These are phyloP conservation scores for Shiraia sp. DNA, from an alignment of 2,329 filamentous ascomycete species.

Conservation along the genomic window DNA sequence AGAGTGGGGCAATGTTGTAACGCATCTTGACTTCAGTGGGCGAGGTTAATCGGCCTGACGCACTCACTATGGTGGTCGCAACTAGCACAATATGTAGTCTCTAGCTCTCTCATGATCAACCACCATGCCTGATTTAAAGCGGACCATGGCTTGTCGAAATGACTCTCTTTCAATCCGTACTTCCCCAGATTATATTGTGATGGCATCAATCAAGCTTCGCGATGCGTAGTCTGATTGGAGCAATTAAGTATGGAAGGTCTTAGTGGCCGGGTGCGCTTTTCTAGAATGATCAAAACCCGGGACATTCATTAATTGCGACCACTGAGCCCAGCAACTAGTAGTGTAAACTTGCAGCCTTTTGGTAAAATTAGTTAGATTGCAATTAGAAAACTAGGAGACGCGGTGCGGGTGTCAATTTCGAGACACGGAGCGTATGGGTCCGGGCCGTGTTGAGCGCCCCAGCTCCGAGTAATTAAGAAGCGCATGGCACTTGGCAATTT, in stretches of 20 bases:
- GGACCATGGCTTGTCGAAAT: conserved; percentile 5
- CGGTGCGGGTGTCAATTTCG: neutral
- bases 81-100: conserved; percentile 9
- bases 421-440: neutral
- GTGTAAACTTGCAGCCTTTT: conserved; percentile 7
- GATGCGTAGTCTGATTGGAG: conserved; percentile 9
- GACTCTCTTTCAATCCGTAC: conserved; percentile 2
- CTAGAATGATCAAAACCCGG: conserved; percentile 5
- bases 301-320: neutral
- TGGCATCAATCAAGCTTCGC: conserved; percentile 2
- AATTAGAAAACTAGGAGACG: neutral
- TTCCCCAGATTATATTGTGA: conserved; percentile 11
- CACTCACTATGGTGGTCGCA: neutral
- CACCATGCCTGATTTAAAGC: conserved; percentile 9
- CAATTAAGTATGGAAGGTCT: conserved; percentile 4
- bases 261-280: conserved; percentile 8
- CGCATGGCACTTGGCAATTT: too few species aligned
- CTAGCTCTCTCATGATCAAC: neutral
- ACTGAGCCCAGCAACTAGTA: conserved; percentile 6
- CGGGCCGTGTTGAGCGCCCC: neutral
- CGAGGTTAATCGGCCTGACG: neutral
- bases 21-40: conserved; percentile 11
- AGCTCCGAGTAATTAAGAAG: too few species aligned
- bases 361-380: neutral
- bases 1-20: conserved; percentile 16